Conservation (phyloP, 805 yeast genomes). For the Zygotorulaspora danielsina region DNA sequence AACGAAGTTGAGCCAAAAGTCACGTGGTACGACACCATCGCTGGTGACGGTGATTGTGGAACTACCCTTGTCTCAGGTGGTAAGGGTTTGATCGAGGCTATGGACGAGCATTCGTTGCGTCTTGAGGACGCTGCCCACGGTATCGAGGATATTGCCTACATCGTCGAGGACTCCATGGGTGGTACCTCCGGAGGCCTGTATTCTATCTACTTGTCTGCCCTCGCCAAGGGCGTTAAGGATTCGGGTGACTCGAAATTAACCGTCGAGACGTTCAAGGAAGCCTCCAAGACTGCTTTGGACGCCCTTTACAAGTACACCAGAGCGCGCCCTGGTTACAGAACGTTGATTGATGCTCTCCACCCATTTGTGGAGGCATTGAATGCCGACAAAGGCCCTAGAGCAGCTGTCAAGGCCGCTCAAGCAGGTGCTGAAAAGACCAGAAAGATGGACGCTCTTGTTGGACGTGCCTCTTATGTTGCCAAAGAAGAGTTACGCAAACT, state of each 20-base stretch:
- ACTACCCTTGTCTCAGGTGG: constrained; percentile 69
- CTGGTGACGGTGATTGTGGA: constrained; percentile 92
- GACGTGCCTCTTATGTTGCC: constrained; percentile 85
- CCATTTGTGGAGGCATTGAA: constrained; percentile 67
- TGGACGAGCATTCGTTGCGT: constrained; percentile 14
- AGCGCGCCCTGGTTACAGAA: constrained; percentile 82
- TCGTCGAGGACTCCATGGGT: constrained; percentile 83
- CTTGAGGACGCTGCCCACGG: constrained; percentile 41
- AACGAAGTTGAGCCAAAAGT: constrained; percentile 47
- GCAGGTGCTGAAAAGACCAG: constrained; percentile 70
- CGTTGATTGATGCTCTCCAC: constrained; percentile 75
- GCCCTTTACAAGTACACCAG: constrained; percentile 74
- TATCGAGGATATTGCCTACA: constrained; percentile 61
- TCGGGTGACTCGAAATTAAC: constrained; percentile 26
- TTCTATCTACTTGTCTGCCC: constrained; percentile 71
- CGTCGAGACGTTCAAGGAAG: constrained; percentile 37
- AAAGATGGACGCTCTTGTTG: constrained; percentile 71
- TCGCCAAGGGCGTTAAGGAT: constrained; percentile 43
- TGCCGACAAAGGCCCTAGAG: constrained; percentile 44
- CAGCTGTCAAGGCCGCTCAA: constrained; percentile 62
- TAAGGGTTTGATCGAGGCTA: constrained; percentile 14
- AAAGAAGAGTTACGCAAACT: constrained; percentile 37
- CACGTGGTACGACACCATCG: constrained; percentile 74
- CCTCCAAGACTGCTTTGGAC: constrained; percentile 52
- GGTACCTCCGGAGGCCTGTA: constrained; percentile 91